Percentiles rank a stretch among this genome's conserved stretches.
Evolutionary conservation across 495 filamentous ascomycete genomes (phyloP).

Genomic region (Penicillium paradoxum): DNA sequence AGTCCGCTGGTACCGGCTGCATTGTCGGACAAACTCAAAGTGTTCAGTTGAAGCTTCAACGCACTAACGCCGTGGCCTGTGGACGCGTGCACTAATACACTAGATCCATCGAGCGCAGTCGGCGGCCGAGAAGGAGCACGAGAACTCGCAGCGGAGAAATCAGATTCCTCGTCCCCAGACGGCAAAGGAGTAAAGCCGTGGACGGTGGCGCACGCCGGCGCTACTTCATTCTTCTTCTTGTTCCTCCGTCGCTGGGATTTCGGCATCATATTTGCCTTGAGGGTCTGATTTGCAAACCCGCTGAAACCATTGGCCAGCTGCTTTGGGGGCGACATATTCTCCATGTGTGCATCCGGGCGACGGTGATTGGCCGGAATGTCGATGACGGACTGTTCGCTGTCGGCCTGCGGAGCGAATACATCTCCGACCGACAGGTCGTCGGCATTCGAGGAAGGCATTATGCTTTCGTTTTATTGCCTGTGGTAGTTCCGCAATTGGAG

Average conservation of each 20-base stretch:
- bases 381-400: constrained; percentile 27
- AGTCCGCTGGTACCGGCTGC: constrained; percentile 25
- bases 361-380: constrained; percentile 25
- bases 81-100: constrained; percentile 56
- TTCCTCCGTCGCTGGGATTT: constrained; percentile 39
- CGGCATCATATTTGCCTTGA: constrained; percentile 25
- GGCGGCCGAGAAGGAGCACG: constrained; percentile 32
- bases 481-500: not conserved
- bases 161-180: constrained; percentile 82
- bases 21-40: constrained; percentile 51
- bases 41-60: constrained; percentile 71
- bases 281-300: constrained; percentile 16
- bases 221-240: constrained; percentile 51
- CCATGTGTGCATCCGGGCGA: constrained; percentile 29
- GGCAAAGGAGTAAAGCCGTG: constrained; percentile 82
- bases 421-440: constrained; percentile 44
- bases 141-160: constrained; percentile 54
- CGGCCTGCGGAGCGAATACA: constrained; percentile 43
- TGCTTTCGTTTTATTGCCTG: not conserved
- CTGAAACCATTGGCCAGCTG: constrained; percentile 10
- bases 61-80: constrained; percentile 68
- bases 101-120: constrained; percentile 27
- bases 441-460: constrained; percentile 22
- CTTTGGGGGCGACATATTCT: constrained; percentile 25
- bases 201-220: constrained; percentile 65